Base-by-base conservation (phyloP, 2,329 filamentous ascomycete species). In the Fusarium coffeatum region DNA sequence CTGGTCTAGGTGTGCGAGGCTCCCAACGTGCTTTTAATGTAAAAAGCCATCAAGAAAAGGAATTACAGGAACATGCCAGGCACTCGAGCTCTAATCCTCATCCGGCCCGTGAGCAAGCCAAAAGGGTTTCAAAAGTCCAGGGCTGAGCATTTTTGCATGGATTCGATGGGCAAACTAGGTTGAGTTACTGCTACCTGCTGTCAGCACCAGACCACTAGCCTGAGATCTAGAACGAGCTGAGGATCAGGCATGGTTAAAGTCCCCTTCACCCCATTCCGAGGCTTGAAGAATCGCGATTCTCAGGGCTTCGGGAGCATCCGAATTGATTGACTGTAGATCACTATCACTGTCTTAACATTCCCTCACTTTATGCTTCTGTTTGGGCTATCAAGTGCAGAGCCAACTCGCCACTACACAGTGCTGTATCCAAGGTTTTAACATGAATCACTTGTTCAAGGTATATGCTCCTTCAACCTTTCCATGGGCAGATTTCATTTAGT, bases 81-180 rank as follows among this genome's bases (percentile, higher is more conserved):
- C 27, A 27, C 55, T 28, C 54, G 18, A 54, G 47, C n/a, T 66
- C 66, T 53, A 69, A 51, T 55, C 66, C 66, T 32, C 61, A 69
- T 69, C 55, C 66, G 61, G 66, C 28, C 54, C 47, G n/a, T 34
- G 28, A 40, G 16, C 50, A 30, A 30, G 20, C 42, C 49, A 58
- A 41, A 28, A 34, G n/a, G 49, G 43, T 55, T 66, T 66, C 61
- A 54, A 53, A 28, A 55, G n/a, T 50, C 25, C 41, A 59, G 48
- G 66, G 66, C 66, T 53, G 50, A 69, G 66, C 51, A 58, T 49
- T 64, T 37, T 30, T 61, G 55, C 59, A 60, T 68, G 66, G 64
- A 48, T 41, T 48, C 32, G 30, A 48, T 43, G 64, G 30, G 49
- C 40, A 23, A 42, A 42, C 41, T 64, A 41, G 55, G 55, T 51